Evolutionary conservation across 2,329 filamentous ascomycete species (phyloP), one percentile per base, ranked within the genome.

Genomic region (Alternaria postmessia): DNA sequence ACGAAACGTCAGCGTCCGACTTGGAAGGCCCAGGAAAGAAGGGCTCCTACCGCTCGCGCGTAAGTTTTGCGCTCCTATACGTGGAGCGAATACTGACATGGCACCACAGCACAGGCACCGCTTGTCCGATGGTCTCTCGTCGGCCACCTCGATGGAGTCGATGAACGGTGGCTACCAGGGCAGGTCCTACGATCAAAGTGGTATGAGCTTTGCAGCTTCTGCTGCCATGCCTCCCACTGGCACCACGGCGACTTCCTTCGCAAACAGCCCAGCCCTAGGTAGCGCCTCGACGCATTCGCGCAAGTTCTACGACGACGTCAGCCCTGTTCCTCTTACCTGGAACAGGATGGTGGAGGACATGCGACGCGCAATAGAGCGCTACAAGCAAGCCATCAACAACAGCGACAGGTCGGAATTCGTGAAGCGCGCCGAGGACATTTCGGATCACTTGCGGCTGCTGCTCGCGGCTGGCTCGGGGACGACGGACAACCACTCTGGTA

Each of bases 401-500:
- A 90, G 89, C 64, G 89, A 91, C 73, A 89, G 94, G 26, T 92
- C 93, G 3, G 93, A 98, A 75, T 98, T 96, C 78, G 95, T 98
- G 26, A 90, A 91, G 59, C 88, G 91, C 64, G 95, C 95, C n/a
- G 95, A 99, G 79, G 94, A 99, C 75, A 97, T 99, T 53, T 98
- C 95, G 5, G 95, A 99, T 76, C 94, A 99, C 77, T 84, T 99
- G 57, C 91, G 95, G 56, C 85, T 98, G 66, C 87, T 99, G 7
- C 87, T 99, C n/a, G 94, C 94, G 30, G 95, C 95, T 56, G 95
- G 94, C 8, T 99, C 95, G 34, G 93, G 94, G 56, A 99, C 95
- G 2, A 99, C 95, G 0, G 95, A 99, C 80, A 99, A 99, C 75
- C 95, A 99, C 78, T 98, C 95, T 20, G 95, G 95, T 42, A 96